Conservation (phyloP, 257 asterid species). For the Buddleja alternifolia region DNA sequence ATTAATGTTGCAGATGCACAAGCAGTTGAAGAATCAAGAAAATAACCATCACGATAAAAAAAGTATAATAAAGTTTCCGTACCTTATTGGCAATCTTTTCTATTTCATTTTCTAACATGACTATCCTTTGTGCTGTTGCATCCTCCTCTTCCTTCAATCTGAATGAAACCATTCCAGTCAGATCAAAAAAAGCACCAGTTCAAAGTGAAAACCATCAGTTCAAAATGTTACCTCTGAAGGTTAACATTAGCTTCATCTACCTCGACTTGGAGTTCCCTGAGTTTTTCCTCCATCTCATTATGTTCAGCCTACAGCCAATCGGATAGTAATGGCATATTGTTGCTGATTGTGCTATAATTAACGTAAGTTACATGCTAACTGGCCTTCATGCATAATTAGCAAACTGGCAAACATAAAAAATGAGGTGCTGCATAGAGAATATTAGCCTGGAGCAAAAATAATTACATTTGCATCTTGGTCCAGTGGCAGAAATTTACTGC, state of each 20-base stretch:
- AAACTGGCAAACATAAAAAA: slow-evolving; percentile 9
- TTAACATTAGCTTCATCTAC: slow-evolving; percentile 47
- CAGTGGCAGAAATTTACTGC: slow-evolving; percentile 1
- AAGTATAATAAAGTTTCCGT: slow-evolving; percentile 11
- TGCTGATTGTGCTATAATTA: slow-evolving; percentile 7
- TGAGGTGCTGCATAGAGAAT: slow-evolving; percentile 15
- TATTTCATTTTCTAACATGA: slow-evolving; percentile 48
- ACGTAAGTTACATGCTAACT: background rate
- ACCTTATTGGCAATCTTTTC: slow-evolving; percentile 55
- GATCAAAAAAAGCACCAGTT: slow-evolving; percentile 28
- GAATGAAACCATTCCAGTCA: slow-evolving; percentile 34
- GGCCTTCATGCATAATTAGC: slow-evolving; percentile 3
- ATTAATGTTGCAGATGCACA: slow-evolving; percentile 23
- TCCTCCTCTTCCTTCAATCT: slow-evolving; percentile 77
- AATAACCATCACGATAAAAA: background rate
- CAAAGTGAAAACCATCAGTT: slow-evolving; percentile 11
- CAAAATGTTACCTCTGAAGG: slow-evolving; percentile 59
- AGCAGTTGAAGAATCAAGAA: slow-evolving; percentile 16
- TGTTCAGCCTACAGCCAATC: slow-evolving; percentile 77
- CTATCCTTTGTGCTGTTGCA: slow-evolving; percentile 38
- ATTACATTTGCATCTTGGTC: background rate
- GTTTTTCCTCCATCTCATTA: slow-evolving; percentile 64
- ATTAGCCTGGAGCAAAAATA: slow-evolving; percentile 11
- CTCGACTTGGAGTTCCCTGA: slow-evolving; percentile 62
- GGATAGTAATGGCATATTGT: slow-evolving; percentile 29